Base-by-base conservation (phyloP, 139 green algal genomes). In the Bryopsis sp. region DNA sequence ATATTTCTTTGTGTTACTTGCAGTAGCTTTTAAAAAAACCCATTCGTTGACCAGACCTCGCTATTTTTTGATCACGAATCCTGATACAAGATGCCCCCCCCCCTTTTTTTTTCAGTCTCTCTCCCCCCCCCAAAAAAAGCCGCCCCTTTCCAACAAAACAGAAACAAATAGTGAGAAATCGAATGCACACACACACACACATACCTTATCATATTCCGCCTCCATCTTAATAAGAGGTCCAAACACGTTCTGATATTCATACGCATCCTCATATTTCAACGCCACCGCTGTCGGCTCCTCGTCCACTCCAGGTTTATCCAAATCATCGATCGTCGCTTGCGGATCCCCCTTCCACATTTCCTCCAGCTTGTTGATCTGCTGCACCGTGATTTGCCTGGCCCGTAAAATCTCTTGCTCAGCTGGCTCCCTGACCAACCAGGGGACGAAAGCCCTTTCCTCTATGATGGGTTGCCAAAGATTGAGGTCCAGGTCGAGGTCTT, bases 381-480 rank as follows among this genome's bases (percentile, higher is more conserved):
- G 70, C 24, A 82, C 37, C 1, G 74, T 92, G 24, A 98, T 62
- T 47, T 87, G 85, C 24, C 87, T 65, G 2, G 88, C 86, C 0
- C 88, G 74, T 54, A 85, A 31, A 34, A 86, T 35, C 59, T 95
- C 90, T 43, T 87, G 64, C 50, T 92, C 83, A 4, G 58, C 74
- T 2, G 92, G 90, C 28, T 80, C 32, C 72, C 92, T 89, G 29
- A 97, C 90, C 63, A 98, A 79, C 94, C 94, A 99, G 2, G 73
- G 70, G 35, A 97, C 80, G 73, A 97, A 96, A 8, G 74, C 77
- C 2, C 88, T 70, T 71, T 96, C 90, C 73, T 94, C 77, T 36
- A 99, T 89, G 15, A 99, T 87, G 24, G 94, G 92, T 79, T 95
- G 81, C 94, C 94, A 99, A 63, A 94, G 83, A 34, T 22, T 67